A percentile compares a stretch with the other conserved stretches of the same genome.
Conservation (phyloP, 2,329 filamentous ascomycete species). For the Gremmenia infestans region DNA sequence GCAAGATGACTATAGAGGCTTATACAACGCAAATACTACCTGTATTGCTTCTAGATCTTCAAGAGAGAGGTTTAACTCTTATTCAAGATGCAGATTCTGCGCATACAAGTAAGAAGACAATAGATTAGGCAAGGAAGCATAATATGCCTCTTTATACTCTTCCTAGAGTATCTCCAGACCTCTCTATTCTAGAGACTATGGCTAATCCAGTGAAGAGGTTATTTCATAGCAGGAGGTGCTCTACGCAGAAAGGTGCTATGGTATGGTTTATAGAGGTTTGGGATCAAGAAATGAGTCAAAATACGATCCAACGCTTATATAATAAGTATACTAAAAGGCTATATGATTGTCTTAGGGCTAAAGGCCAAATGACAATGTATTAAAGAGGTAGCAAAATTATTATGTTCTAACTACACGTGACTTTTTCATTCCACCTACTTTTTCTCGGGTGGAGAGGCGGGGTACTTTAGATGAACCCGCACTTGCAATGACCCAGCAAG, state of each 20-base stretch:
- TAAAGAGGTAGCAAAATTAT: background rate
- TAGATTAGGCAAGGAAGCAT: background rate
- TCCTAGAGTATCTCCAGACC: background rate
- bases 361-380: background rate
- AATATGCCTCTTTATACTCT: background rate
- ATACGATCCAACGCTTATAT: background rate
- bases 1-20: background rate
- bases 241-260: background rate
- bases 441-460: no score
- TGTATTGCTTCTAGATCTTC: background rate
- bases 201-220: background rate
- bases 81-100: background rate
- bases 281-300: background rate
- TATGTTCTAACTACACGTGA: no score
- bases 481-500: no score
- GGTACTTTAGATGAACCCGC: no score
- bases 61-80: background rate
- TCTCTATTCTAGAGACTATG: constrained; percentile 1
- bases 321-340: background rate
- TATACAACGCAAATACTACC: background rate
- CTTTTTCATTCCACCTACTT: no score
- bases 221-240: background rate
- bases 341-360: background rate
- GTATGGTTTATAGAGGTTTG: background rate
- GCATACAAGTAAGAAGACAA: background rate